Conservation (phyloP, 1,284 basidiomycete genomes). For the Leccinum fallax region DNA sequence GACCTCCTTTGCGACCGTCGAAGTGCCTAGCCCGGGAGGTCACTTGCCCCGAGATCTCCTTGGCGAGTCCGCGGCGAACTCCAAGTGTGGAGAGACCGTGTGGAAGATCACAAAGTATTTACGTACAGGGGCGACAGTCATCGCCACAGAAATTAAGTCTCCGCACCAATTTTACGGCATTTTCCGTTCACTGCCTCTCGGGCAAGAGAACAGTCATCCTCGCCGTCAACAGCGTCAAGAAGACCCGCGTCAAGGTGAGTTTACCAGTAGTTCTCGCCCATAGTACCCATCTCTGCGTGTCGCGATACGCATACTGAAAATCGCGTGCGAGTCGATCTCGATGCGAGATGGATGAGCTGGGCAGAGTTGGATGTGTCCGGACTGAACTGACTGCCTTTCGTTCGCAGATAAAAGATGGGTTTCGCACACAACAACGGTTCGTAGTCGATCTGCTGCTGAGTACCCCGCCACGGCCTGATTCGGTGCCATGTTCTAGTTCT, state of each 20-base stretch:
- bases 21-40: background rate
- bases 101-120: too few relatives aligned
- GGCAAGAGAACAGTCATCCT: slow-evolving; percentile 7
- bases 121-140: background rate
- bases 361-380: slow-evolving; percentile 36
- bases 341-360: slow-evolving; percentile 26
- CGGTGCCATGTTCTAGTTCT: slow-evolving; percentile 56
- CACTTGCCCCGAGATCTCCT: background rate
- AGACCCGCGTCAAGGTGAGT: slow-evolving; percentile 36
- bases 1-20: background rate
- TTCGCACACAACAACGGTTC: slow-evolving; percentile 81
- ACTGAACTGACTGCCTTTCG: slow-evolving; percentile 18
- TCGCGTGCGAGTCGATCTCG: background rate
- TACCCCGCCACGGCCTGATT: slow-evolving; percentile 14
- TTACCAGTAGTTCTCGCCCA: slow-evolving; percentile 11
- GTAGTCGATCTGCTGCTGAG: slow-evolving; percentile 25
- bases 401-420: slow-evolving; percentile 61
- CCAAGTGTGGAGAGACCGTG: too few relatives aligned
- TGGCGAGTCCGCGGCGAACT: background rate
- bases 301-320: background rate
- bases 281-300: background rate
- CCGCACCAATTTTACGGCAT: slow-evolving; percentile 30
- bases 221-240: slow-evolving; percentile 34
- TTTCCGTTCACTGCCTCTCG: slow-evolving; percentile 21
- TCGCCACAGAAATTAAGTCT: slow-evolving; percentile 13